Evolutionary conservation across 2,329 filamentous ascomycete species (phyloP), one percentile per base, ranked within the genome.

Genomic region (Exophiala spinifera): DNA sequence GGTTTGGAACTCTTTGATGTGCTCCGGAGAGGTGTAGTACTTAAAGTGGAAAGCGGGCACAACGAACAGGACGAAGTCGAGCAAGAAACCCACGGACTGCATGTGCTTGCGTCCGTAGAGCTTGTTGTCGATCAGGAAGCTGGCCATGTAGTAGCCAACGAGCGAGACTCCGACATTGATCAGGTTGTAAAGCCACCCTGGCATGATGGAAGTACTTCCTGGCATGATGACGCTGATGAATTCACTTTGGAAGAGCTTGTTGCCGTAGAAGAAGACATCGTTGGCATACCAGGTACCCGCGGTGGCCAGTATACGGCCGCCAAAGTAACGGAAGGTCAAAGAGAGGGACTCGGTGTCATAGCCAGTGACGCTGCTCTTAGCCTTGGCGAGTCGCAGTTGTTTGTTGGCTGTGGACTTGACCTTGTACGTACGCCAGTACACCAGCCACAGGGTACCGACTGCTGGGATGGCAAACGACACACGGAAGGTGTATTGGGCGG

Each of bases 181-280:
- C 69, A 97, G 73, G 75, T 94, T 96, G 86, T 91, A 97, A 44
- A 89, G 78, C 92, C 92, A 97, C 57, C 81, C 86, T 31, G 85
- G 86, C 83, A 96, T 88, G 69, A 96, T 82, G 6, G 88, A 90
- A 33, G 77, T 74, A 60, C 83, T 81, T 61, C 80, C 74, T 49
- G 84, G 79, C 51, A 85, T 88, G 63, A 96, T 86, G 67, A 94
- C 87, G 28, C 76, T 77, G 74, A 96, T 96, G 75, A 96, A 96
- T 69, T 92, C 83, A 59, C 82, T 83, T 75, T 96, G 91, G 82
- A 96, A 96, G 50, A 96, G 86, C 81, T 96, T 96, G 86, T 96
- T 96, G 65, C 92, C 92, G 77, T 97, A 97, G 79, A 97, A 97
- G 81, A 97, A 96, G 63, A 97, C 87, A 68, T 97, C 92, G 72